Conservation (phyloP, 1,139 yeast genomes). For the Eremothecium sinecaudum region DNA sequence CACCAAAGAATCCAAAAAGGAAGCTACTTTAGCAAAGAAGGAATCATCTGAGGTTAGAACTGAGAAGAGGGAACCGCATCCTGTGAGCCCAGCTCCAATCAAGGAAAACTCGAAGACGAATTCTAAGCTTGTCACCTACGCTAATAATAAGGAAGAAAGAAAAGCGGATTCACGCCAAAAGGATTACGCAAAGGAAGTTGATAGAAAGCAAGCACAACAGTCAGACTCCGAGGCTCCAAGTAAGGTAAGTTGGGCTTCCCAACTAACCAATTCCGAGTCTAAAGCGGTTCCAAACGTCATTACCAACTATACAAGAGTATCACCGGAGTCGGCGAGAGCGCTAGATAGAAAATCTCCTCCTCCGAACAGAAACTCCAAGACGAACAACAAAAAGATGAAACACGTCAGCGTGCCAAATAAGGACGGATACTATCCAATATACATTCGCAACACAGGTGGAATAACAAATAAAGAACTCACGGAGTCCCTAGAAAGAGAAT, state of each 20-base stretch:
- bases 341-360: conserved; percentile 10
- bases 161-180: conserved; percentile 10
- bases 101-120: conserved; percentile 10
- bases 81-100: too few species aligned
- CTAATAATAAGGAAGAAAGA: conserved; percentile 9
- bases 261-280: conserved; percentile 10
- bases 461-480: conserved; percentile 22
- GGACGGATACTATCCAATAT: conserved; percentile 28
- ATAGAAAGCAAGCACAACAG: background rate
- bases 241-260: conserved; percentile 11
- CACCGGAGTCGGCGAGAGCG: conserved; percentile 5
- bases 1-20: conserved; percentile 20
- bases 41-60: too few species aligned
- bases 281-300: conserved; percentile 10
- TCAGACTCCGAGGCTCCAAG: conserved; percentile 6
- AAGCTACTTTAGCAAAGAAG: conserved; percentile 7
- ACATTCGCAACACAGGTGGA: conserved; percentile 25
- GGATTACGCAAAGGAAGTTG: conserved; percentile 2
- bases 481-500: conserved; percentile 19
- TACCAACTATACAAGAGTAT: conserved; percentile 10
- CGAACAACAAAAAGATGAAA: conserved; percentile 17
- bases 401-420: conserved; percentile 23
- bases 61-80: too few species aligned
- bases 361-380: conserved; percentile 10
- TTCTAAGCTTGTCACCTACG: background rate